Conservation (phyloP, 139 green algal genomes). For the Micromonas pusilla region DNA sequence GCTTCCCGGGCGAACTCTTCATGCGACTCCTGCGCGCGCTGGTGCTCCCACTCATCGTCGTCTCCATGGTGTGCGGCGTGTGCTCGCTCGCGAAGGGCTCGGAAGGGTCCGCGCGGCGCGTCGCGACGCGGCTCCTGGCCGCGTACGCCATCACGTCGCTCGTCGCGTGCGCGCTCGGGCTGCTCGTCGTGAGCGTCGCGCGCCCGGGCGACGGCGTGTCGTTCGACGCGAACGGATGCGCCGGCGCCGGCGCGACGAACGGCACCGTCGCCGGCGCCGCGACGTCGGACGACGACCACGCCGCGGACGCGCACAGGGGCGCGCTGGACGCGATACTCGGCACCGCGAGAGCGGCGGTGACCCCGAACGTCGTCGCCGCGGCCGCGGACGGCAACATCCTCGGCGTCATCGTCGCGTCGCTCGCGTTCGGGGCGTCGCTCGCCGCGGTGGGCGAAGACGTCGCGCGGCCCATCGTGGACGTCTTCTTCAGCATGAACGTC, state of each 20-base stretch:
- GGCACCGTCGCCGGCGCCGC: neutral
- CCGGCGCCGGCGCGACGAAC: neutral
- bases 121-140: slow-evolving; percentile 14
- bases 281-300: slow-evolving; percentile 4
- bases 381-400: slow-evolving; percentile 52
- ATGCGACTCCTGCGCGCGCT: slow-evolving; percentile 50
- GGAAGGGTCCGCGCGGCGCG: slow-evolving; percentile 2
- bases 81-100: slow-evolving; percentile 29
- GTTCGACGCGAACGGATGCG: neutral
- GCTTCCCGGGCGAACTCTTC: slow-evolving; percentile 50
- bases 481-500: neutral
- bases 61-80: slow-evolving; percentile 46
- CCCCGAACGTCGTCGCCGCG: slow-evolving; percentile 43
- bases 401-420: slow-evolving; percentile 47
- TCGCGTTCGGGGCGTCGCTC: slow-evolving; percentile 39
- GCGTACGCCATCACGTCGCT: slow-evolving; percentile 43
- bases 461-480: neutral
- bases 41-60: slow-evolving; percentile 46
- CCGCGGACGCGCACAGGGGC: slow-evolving; percentile 5
- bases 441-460: slow-evolving; percentile 8
- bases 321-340: slow-evolving; percentile 39
- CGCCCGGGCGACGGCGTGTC: slow-evolving; percentile 29
- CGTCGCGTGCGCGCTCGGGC: slow-evolving; percentile 42
- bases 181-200: slow-evolving; percentile 39
- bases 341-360: slow-evolving; percentile 36